Evolutionary conservation across 2,329 filamentous ascomycete species (phyloP).

Genomic region (Purpureocillium takamizusanense): DNA sequence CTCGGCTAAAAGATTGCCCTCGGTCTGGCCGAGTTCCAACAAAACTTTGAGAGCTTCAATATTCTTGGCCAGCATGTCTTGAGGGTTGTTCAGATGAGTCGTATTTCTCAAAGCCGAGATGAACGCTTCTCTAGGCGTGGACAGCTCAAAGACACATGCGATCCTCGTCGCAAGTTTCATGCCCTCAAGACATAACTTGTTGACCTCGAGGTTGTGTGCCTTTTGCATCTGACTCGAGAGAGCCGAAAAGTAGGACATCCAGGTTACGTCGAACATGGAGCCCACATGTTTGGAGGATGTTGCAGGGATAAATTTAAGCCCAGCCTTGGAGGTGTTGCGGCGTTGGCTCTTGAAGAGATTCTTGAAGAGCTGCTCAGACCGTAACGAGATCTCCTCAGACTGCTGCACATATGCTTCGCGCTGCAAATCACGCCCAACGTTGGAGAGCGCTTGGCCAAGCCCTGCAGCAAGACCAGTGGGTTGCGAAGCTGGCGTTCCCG

Average conservation of each 20-base stretch:
- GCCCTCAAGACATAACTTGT: slow-evolving; percentile 87
- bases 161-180: slow-evolving; percentile 92
- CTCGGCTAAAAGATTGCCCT: slow-evolving; percentile 79
- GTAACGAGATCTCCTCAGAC: slow-evolving; percentile 77
- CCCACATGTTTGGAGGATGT: slow-evolving; percentile 92
- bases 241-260: slow-evolving; percentile 98
- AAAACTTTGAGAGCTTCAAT: slow-evolving; percentile 88
- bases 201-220: slow-evolving; percentile 83
- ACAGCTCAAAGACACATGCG: slow-evolving; percentile 84
- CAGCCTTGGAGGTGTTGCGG: slow-evolving; percentile 61
- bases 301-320: slow-evolving; percentile 77
- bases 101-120: slow-evolving; percentile 87
- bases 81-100: slow-evolving; percentile 90
- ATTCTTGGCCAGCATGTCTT: slow-evolving; percentile 93
- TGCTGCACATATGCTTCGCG: slow-evolving; percentile 90
- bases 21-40: slow-evolving; percentile 83
- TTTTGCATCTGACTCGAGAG: slow-evolving; percentile 91
- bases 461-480: slow-evolving; percentile 68
- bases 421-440: slow-evolving; percentile 83
- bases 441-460: slow-evolving; percentile 82
- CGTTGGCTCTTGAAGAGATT: slow-evolving; percentile 85
- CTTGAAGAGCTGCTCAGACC: slow-evolving; percentile 80
- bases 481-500: slow-evolving; percentile 52
- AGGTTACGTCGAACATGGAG: slow-evolving; percentile 97
- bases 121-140: slow-evolving; percentile 91